A percentile compares a stretch with the other conserved stretches of the same genome.
Conservation (phyloP, 495 filamentous ascomycete species). For the Neurospora sp. region DNA sequence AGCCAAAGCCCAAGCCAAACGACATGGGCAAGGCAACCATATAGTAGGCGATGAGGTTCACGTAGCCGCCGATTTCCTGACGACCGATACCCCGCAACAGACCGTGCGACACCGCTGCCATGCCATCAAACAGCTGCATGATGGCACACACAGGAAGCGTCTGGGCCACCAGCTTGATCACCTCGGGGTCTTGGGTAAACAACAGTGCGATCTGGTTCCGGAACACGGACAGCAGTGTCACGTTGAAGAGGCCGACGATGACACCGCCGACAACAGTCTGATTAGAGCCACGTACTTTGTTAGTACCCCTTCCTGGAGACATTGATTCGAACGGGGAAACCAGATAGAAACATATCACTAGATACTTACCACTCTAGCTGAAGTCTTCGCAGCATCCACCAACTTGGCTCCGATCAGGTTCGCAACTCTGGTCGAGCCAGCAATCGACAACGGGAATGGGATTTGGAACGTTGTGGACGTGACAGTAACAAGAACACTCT, state of each 20-base stretch:
- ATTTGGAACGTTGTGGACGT: slow-evolving; percentile 50
- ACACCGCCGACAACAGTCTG: slow-evolving; percentile 50
- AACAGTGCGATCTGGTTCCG: slow-evolving; percentile 62
- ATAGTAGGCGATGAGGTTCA: slow-evolving; percentile 81
- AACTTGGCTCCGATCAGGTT: slow-evolving; percentile 61
- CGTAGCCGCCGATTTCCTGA: slow-evolving; percentile 82
- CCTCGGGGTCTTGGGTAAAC: slow-evolving; percentile 72
- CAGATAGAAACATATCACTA: not conserved
- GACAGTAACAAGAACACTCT: slow-evolving; percentile 47
- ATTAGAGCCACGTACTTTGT: not conserved
- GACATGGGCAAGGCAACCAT: slow-evolving; percentile 74
- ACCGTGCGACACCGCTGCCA: slow-evolving; percentile 71
- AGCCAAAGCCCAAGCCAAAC: slow-evolving; percentile 61
- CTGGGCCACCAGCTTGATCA: slow-evolving; percentile 60
- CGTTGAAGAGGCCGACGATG: slow-evolving; percentile 67
- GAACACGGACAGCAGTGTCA: slow-evolving; percentile 52
- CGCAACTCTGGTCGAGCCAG: slow-evolving; percentile 52
- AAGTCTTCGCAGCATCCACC: slow-evolving; percentile 57
- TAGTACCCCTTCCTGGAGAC: not conserved
- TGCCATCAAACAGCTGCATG: slow-evolving; percentile 80
- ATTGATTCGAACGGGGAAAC: not conserved
- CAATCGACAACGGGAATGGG: slow-evolving; percentile 52
- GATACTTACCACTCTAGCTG: slow-evolving; percentile 52
- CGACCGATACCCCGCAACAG: slow-evolving; percentile 74
- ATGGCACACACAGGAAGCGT: slow-evolving; percentile 71